These are phyloP conservation scores for Lachnum nothofagi DNA, from an alignment of 2,329 filamentous ascomycete genomes.

Conservation along the genomic window DNA sequence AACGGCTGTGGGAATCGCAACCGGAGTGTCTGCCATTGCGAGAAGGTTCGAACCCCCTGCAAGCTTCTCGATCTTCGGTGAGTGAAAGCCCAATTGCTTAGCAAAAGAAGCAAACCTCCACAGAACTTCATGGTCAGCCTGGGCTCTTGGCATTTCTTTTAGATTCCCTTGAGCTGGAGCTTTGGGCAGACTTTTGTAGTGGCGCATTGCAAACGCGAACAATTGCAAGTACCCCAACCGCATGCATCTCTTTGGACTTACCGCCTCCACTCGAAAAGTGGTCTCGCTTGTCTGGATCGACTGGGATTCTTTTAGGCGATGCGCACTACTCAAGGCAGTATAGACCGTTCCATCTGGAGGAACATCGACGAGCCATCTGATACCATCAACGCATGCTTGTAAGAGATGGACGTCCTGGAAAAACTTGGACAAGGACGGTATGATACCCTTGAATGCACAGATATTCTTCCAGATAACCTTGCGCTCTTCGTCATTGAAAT, in stretches of 20 bases:
- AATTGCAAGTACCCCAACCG: conserved; percentile 12
- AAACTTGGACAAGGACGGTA: conserved; percentile 17
- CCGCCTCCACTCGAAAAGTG: conserved; percentile 3
- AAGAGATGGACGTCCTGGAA: conserved; percentile 18
- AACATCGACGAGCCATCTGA: conserved; percentile 14
- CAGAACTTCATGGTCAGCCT: conserved; percentile 11
- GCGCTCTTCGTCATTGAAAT: conserved; percentile 16
- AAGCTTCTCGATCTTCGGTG: conserved; percentile 10
- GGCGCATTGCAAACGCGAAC: conserved; percentile 10
- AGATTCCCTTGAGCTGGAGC: conserved; percentile 7
- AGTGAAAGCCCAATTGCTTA: conserved; percentile 10
- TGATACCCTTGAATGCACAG: conserved; percentile 9
- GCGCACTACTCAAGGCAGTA: conserved; percentile 5
- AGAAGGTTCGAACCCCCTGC: not conserved
- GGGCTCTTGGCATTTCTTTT: conserved; percentile 15
- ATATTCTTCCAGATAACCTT: conserved; percentile 14
- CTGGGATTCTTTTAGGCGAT: conserved; percentile 6
- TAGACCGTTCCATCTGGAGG: conserved; percentile 7
- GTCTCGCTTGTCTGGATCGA: conserved; percentile 10
- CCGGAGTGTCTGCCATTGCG: not conserved
- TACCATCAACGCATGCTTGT: conserved; percentile 9
- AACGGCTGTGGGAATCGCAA: conserved; percentile 2
- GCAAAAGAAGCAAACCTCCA: conserved; percentile 13
- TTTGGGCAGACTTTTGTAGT: conserved; percentile 11
- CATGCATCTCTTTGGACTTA: conserved; percentile 4